Base-by-base conservation (phyloP, 176 grass and related monocot species). In the Ensete glaucum region DNA sequence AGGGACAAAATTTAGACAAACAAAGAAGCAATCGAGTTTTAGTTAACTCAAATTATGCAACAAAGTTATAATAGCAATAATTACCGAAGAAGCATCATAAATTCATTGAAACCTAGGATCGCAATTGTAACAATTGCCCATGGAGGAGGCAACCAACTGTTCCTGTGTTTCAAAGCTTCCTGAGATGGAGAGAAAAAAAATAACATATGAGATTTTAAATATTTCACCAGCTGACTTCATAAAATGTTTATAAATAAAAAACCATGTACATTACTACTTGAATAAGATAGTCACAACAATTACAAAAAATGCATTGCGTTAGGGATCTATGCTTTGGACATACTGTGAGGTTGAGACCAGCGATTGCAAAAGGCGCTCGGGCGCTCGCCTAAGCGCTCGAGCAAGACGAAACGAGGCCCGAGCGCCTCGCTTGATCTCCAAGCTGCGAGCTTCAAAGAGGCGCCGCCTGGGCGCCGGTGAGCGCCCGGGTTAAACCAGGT, bases 31-130 rank as follows among this genome's bases (percentile, higher is more conserved):
- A 9, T 83, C 67, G 63, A 58, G 58, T 3, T 51, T 52, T 64
- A 82, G 50, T 23, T 66, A 71, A 67, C 82, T 90, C 73, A 82
- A 77, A 53, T 43, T 77, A 50, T 71, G 15, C 53, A 29, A 49
- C 15, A 80, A 10, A 71, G 27, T 62, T 16, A 77, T 75, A 69
- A 70, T 23, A 25, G 54, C 19, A 71, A 79, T 52, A 58, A 73
- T 75, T 68, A 96, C 92, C 92, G 92, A 24, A 92, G 77, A 92
- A 96, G 74, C 72, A 92, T 87, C 87, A 92, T 83, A 69, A 90
- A 80, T 69, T 92, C 92, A 75, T 96, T 90, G 81, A 86, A 96
- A 58, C 92, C 92, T 53, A 96, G 83, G 25, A 85, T 58, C 74
- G 85, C 72, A 52, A 96, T 84, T 74, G 84, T 76, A 53, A 92